Conservation (phyloP, 2,329 filamentous ascomycete species). For the Colletotrichum costaricense region DNA sequence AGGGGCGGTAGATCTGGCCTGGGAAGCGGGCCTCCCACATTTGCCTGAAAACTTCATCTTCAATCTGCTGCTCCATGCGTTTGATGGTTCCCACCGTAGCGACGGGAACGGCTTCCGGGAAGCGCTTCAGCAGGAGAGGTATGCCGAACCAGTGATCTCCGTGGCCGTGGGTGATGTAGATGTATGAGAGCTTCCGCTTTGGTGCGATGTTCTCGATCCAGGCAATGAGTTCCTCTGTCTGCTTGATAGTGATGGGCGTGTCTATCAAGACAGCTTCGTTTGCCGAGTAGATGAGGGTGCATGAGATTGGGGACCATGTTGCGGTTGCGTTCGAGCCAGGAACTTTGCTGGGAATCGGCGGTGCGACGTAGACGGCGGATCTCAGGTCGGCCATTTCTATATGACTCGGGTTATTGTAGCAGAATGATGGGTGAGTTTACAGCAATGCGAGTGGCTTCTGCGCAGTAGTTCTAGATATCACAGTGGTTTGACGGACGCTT, state of each 20-base stretch:
- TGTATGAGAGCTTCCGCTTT: conserved; percentile 43
- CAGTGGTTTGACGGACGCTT: too few relatives aligned
- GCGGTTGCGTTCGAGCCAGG: too few relatives aligned
- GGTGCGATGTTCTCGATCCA: conserved; percentile 50
- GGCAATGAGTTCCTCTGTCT: conserved; percentile 44
- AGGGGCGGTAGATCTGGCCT: not conserved
- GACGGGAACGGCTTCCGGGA: conserved; percentile 38
- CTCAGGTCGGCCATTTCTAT: too few relatives aligned
- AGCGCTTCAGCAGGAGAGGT: conserved; percentile 42
- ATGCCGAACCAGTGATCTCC: conserved; percentile 54
- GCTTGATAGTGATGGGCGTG: conserved; percentile 44
- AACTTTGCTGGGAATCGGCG: too few relatives aligned
- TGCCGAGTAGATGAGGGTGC: not conserved
- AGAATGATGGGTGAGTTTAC: too few relatives aligned
- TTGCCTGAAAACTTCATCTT: not conserved
- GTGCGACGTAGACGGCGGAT: too few relatives aligned
- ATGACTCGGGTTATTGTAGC: too few relatives aligned
- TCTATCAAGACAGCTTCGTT: conserved; percentile 50
- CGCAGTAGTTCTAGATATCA: too few relatives aligned
- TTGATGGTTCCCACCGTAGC: not conserved
- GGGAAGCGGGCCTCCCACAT: not conserved
- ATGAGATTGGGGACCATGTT: not conserved
- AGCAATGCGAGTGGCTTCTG: too few relatives aligned
- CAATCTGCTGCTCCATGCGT: not conserved
- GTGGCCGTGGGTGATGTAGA: conserved; percentile 56